Conservation (phyloP, 192 early-diverging fungal species). For the Helicostylum pulchrum region DNA sequence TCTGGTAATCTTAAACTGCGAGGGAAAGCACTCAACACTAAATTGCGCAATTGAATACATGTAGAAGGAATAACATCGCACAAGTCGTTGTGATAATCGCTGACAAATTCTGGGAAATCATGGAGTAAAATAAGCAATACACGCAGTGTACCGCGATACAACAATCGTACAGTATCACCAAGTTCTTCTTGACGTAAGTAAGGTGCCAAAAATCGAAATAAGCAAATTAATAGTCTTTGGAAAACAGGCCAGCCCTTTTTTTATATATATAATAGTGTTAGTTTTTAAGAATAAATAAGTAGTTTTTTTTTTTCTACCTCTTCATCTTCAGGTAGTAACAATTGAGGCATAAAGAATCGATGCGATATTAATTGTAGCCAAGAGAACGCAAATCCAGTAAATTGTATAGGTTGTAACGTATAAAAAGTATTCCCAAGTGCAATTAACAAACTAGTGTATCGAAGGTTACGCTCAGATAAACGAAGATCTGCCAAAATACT, state of each 20-base stretch:
- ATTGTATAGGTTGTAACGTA: slow-evolving; percentile 75
- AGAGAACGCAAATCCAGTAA: slow-evolving; percentile 90
- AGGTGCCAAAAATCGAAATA: slow-evolving; percentile 85
- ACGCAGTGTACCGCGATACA: slow-evolving; percentile 87
- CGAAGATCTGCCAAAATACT: slow-evolving; percentile 78
- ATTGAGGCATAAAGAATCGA: slow-evolving; percentile 85
- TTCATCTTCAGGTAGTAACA: slow-evolving; percentile 70
- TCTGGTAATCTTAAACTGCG: slow-evolving; percentile 93
- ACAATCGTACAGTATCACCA: slow-evolving; percentile 70
- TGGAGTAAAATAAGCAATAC: slow-evolving; percentile 89
- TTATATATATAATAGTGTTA: slow-evolving; percentile 6
- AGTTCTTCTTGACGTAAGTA: slow-evolving; percentile 68
- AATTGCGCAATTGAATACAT: slow-evolving; percentile 93
- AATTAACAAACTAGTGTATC: slow-evolving; percentile 71
- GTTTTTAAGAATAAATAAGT: not conserved
- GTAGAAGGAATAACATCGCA: slow-evolving; percentile 86
- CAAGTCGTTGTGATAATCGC: slow-evolving; percentile 87
- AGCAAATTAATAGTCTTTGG: slow-evolving; percentile 76
- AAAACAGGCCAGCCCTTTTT: slow-evolving; percentile 81
- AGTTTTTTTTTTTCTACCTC: slow-evolving; percentile 24
- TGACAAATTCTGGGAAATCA: slow-evolving; percentile 96
- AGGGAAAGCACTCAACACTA: slow-evolving; percentile 94
- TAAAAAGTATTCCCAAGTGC: slow-evolving; percentile 77
- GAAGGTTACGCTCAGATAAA: slow-evolving; percentile 57
- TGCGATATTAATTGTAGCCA: slow-evolving; percentile 95